A percentile compares a stretch with the other conserved stretches of the same genome.
Evolutionary conservation across 768 basidiomycete species (phyloP).

Genomic region (Boletus subcaerulescens): DNA sequence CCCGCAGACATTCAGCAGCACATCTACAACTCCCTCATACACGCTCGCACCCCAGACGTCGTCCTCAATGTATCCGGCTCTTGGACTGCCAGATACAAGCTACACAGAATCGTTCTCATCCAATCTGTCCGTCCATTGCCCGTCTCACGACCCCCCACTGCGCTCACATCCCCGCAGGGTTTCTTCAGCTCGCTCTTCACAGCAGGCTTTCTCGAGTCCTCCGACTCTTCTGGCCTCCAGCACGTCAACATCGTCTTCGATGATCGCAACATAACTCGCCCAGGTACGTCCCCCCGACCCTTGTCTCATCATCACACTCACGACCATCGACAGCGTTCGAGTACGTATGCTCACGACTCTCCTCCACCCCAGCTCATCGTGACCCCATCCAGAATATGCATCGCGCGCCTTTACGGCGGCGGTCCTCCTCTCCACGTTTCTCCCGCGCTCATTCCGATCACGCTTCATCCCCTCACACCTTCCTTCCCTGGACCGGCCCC

Average conservation of each 20-base stretch:
- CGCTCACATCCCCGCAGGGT: slow-evolving; percentile 44
- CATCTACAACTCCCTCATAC: slow-evolving; percentile 70
- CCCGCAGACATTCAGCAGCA: slow-evolving; percentile 66
- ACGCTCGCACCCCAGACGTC: slow-evolving; percentile 74
- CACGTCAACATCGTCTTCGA: slow-evolving; percentile 73
- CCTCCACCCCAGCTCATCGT: slow-evolving; percentile 10
- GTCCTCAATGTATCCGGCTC: slow-evolving; percentile 63
- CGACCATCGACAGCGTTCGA: slow-evolving; percentile 66
- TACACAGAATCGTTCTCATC: slow-evolving; percentile 85
- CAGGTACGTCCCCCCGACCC: slow-evolving; percentile 50
- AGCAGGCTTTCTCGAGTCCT: slow-evolving; percentile 69
- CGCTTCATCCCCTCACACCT: slow-evolving; percentile 67
- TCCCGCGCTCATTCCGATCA: slow-evolving; percentile 60
- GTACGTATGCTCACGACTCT: slow-evolving; percentile 45
- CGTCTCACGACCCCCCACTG: background rate
- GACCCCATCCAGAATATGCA: slow-evolving; percentile 60
- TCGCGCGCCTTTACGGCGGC: slow-evolving; percentile 84
- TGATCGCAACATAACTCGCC: slow-evolving; percentile 84
- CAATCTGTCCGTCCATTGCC: slow-evolving; percentile 61
- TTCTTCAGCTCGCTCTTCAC: slow-evolving; percentile 90
- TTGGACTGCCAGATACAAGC: slow-evolving; percentile 70
- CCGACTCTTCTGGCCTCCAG: slow-evolving; percentile 33
- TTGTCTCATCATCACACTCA: background rate
- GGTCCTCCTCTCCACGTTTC: slow-evolving; percentile 73
- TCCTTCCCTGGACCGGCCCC: slow-evolving; percentile 44